Conservation (phyloP, 2,329 filamentous ascomycete species). For the Fusarium phyllophilum region DNA sequence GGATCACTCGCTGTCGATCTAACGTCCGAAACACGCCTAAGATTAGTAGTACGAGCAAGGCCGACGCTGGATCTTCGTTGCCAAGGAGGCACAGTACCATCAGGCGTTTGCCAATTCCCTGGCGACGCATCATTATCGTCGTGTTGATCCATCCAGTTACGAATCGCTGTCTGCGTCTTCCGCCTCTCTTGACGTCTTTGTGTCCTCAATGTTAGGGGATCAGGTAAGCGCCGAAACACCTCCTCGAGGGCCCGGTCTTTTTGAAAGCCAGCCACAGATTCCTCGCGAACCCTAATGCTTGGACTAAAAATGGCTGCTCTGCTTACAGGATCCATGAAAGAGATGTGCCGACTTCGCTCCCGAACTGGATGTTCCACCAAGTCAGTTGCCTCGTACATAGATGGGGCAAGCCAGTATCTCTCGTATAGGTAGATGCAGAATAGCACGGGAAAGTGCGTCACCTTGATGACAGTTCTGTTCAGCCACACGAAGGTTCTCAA, state of each 20-base stretch:
- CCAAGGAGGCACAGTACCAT: slow-evolving; percentile 58
- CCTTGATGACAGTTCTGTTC: slow-evolving; percentile 91
- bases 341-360: slow-evolving; percentile 60
- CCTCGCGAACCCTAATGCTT: slow-evolving; percentile 77
- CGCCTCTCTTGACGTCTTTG: slow-evolving; percentile 71
- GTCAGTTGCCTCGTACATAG: slow-evolving; percentile 85
- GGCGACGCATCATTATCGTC: slow-evolving; percentile 61
- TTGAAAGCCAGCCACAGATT: slow-evolving; percentile 87
- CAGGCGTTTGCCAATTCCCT: slow-evolving; percentile 61
- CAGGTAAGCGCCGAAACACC: slow-evolving; percentile 82
- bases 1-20: slow-evolving; percentile 72
- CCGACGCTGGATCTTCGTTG: slow-evolving; percentile 64
- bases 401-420: slow-evolving; percentile 77
- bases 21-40: slow-evolving; percentile 64
- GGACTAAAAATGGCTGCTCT: slow-evolving; percentile 78
- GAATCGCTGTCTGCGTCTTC: slow-evolving; percentile 83
- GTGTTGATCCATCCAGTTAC: slow-evolving; percentile 87
- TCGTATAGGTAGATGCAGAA: slow-evolving; percentile 91
- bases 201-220: slow-evolving; percentile 68
- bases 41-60: slow-evolving; percentile 59
- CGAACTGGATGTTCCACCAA: slow-evolving; percentile 77
- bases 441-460: slow-evolving; percentile 87
- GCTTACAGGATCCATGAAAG: slow-evolving; percentile 66
- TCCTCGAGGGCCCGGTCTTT: slow-evolving; percentile 92
- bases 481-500: slow-evolving; percentile 84